phyloP scores from a whole-genome alignment of 2,329 filamentous ascomycete genomes.

The Sporothrix euskadiensis region DNA sequence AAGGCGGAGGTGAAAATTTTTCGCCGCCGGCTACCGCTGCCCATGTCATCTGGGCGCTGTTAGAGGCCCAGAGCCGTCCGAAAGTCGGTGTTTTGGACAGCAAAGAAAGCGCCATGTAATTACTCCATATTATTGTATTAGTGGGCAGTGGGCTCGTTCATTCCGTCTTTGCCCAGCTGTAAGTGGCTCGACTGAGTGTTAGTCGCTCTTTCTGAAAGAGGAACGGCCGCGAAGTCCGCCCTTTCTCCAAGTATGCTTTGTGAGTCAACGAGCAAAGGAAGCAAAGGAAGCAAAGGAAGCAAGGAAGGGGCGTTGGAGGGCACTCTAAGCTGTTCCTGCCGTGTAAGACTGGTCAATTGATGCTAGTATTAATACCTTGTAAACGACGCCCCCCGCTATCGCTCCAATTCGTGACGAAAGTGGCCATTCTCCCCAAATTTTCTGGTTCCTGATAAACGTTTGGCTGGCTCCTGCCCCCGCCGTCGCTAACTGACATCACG shows the following conservation, averaged over 20 bases:
- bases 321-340: slow-evolving; percentile 7
- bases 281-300: neutral
- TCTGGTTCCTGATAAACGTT: slow-evolving; percentile 4
- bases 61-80: slow-evolving; percentile 21
- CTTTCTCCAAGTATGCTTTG: neutral
- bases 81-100: slow-evolving; percentile 19
- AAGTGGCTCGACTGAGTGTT: neutral
- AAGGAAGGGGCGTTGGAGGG: slow-evolving; percentile 20
- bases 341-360: neutral
- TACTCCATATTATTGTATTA: neutral
- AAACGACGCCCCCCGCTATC: slow-evolving; percentile 18
- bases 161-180: slow-evolving; percentile 3
- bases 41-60: neutral
- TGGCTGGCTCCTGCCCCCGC: slow-evolving; percentile 23
- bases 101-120: neutral
- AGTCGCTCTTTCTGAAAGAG: slow-evolving; percentile 19
- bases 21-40: slow-evolving; percentile 6
- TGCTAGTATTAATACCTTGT: neutral
- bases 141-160: slow-evolving; percentile 8
- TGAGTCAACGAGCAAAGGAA: slow-evolving; percentile 21
- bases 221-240: neutral
- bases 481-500: slow-evolving; percentile 28
- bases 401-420: slow-evolving; percentile 13
- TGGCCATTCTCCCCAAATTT: neutral
- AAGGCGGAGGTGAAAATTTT: slow-evolving; percentile 24